phyloP scores from a whole-genome alignment of 1,284 basidiomycete species.

The Leccinum laetum region DNA sequence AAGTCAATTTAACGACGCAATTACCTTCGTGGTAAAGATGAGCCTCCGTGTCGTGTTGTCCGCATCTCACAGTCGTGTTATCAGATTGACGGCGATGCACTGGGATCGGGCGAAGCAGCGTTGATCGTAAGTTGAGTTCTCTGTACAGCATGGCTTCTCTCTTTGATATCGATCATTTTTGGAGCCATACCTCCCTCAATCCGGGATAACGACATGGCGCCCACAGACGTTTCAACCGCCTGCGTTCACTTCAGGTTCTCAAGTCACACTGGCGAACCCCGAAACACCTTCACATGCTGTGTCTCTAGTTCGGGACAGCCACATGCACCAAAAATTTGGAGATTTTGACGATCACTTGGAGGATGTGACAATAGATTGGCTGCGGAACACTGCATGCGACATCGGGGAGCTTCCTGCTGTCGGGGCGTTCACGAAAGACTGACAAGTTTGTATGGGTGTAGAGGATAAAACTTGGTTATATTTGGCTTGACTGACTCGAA shows the following conservation, averaged over 20 bases:
- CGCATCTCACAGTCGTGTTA: slow-evolving; percentile 6
- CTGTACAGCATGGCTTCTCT: neutral
- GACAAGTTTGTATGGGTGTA: neutral
- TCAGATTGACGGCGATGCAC: slow-evolving; percentile 57
- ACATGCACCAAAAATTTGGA: slow-evolving; percentile 55
- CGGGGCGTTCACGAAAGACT: neutral
- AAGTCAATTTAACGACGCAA: slow-evolving; percentile 50
- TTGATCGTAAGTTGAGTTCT: slow-evolving; percentile 48
- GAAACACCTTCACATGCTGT: slow-evolving; percentile 47
- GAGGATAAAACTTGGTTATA: neutral
- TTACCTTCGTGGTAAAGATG: slow-evolving; percentile 60
- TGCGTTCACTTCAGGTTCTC: slow-evolving; percentile 46
- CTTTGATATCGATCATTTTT: slow-evolving; percentile 10
- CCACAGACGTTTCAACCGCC: slow-evolving; percentile 35
- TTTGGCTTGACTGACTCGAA: neutral
- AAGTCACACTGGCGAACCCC: slow-evolving; percentile 44
- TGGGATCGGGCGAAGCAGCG: slow-evolving; percentile 50
- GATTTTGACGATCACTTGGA: slow-evolving; percentile 82
- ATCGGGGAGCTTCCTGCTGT: slow-evolving; percentile 20
- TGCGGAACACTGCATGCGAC: slow-evolving; percentile 52
- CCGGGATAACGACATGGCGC: slow-evolving; percentile 43
- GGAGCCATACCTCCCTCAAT: slow-evolving; percentile 49
- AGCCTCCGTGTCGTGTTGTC: slow-evolving; percentile 3
- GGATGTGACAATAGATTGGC: slow-evolving; percentile 68
- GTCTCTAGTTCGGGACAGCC: slow-evolving; percentile 46